Conservation (phyloP, 768 basidiomycete genomes). For the Lentinula raphanica region DNA sequence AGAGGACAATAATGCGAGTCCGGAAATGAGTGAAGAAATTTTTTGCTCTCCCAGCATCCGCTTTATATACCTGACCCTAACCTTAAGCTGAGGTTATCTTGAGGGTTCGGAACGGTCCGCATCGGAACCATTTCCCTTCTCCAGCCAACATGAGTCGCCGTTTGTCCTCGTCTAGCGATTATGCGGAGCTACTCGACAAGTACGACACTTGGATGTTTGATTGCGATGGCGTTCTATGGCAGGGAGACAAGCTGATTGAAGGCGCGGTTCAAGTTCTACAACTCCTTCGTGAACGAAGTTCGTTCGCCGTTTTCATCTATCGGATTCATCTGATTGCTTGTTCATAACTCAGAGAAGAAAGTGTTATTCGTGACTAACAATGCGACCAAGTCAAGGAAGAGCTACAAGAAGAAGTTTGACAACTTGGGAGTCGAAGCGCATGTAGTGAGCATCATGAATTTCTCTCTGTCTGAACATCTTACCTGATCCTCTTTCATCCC, state of each 20-base stretch:
- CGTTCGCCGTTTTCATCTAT: conserved; percentile 30
- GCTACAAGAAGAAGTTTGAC: conserved; percentile 90
- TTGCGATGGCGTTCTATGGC: conserved; percentile 95
- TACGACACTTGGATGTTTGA: conserved; percentile 97
- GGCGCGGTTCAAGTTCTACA: conserved; percentile 73
- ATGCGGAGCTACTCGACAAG: conserved; percentile 37
- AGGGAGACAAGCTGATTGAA: conserved; percentile 73
- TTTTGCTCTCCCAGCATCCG: neutral
- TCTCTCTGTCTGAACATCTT: neutral
- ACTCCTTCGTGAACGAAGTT: conserved; percentile 67
- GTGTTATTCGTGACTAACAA: conserved; percentile 97
- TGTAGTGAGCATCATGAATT: conserved; percentile 51
- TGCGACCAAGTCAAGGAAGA: conserved; percentile 85
- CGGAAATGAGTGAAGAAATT: neutral
- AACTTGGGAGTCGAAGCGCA: conserved; percentile 78
- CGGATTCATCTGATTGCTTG: neutral
- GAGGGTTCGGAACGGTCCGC: neutral
- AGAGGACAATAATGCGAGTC: conserved; percentile 3
- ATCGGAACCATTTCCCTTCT: neutral
- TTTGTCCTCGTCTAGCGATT: neutral
- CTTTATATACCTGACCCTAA: neutral
- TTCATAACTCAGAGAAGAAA: conserved; percentile 57
- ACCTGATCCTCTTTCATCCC: neutral
- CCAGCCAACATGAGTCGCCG: conserved; percentile 1
- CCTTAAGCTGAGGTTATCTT: neutral